Percentiles rank a stretch among this genome's conserved stretches.
phyloP scores from a whole-genome alignment of 2,329 filamentous ascomycete species.

The Fusarium hainanense region DNA sequence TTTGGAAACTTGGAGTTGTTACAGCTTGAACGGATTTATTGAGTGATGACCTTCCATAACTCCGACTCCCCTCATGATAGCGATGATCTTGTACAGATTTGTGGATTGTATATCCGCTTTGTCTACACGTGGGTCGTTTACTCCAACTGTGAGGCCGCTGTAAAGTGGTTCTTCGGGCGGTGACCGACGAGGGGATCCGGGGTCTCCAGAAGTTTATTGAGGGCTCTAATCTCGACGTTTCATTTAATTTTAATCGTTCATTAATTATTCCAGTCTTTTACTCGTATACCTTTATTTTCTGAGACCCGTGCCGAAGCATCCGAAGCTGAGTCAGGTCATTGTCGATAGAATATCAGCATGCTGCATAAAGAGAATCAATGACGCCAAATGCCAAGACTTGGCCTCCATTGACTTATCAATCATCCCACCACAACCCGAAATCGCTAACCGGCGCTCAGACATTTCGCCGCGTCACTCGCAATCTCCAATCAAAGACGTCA shows the following conservation, averaged over 20 bases:
- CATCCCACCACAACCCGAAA: not conserved
- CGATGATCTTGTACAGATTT: not conserved
- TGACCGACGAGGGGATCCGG: not conserved
- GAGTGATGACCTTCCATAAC: slow-evolving; percentile 6
- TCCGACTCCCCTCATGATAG: slow-evolving; percentile 1
- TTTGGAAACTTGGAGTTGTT: slow-evolving; percentile 1
- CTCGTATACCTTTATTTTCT: too few species aligned
- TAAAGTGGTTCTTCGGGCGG: not conserved
- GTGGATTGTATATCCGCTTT: slow-evolving; percentile 6
- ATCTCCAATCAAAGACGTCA: slow-evolving; percentile 4
- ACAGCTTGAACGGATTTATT: slow-evolving; percentile 16
- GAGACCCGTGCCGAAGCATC: not conserved
- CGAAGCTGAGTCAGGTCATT: not conserved
- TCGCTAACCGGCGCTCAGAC: not conserved
- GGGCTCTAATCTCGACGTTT: not conserved
- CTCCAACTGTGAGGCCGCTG: not conserved
- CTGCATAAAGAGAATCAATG: not conserved
- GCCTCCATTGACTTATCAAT: not conserved
- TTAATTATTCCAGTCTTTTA: too few species aligned
- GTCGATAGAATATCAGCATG: not conserved
- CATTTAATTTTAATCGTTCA: not conserved
- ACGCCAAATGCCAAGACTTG: not conserved
- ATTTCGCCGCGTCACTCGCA: not conserved
- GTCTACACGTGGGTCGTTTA: not conserved
- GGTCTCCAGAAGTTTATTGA: not conserved